These are phyloP conservation scores for Calocybe indica DNA, from an alignment of 768 basidiomycete species.

Conservation along the genomic window DNA sequence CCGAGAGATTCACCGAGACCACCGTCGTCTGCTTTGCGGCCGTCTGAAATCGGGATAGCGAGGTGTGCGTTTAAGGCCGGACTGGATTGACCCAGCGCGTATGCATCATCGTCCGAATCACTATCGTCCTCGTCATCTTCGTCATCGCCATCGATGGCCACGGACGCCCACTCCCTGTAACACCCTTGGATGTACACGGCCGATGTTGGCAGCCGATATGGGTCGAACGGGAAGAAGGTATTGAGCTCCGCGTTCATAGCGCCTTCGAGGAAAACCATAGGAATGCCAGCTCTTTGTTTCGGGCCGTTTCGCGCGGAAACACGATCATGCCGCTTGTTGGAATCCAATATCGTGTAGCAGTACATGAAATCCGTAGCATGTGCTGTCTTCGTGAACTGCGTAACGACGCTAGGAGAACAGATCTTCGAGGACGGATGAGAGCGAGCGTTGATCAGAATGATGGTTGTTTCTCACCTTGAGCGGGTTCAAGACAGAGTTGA, in stretches of 20 bases:
- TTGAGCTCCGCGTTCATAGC: slow-evolving; percentile 67
- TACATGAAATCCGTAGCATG: slow-evolving; percentile 89
- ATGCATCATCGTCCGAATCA: slow-evolving; percentile 34
- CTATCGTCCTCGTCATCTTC: slow-evolving; percentile 61
- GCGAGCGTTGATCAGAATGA: not conserved
- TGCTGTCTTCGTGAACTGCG: slow-evolving; percentile 91
- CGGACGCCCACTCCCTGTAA: slow-evolving; percentile 87
- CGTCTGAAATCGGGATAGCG: slow-evolving; percentile 9
- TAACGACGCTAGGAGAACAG: slow-evolving; percentile 86
- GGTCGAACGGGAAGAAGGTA: slow-evolving; percentile 98
- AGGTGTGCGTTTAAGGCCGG: slow-evolving; percentile 9
- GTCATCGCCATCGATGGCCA: slow-evolving; percentile 71
- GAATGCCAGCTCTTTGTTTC: slow-evolving; percentile 9
- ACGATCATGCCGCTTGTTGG: slow-evolving; percentile 71
- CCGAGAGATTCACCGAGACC: slow-evolving; percentile 64
- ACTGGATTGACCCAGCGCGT: too few species aligned
- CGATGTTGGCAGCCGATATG: slow-evolving; percentile 84
- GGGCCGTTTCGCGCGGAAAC: slow-evolving; percentile 16
- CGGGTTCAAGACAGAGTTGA: slow-evolving; percentile 83
- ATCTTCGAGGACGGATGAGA: slow-evolving; percentile 38
- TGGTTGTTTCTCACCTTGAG: slow-evolving; percentile 55
- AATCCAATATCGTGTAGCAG: slow-evolving; percentile 87
- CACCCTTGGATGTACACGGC: slow-evolving; percentile 71
- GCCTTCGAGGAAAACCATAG: slow-evolving; percentile 21
- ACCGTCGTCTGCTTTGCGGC: slow-evolving; percentile 31